Evolutionary conservation across 23 red algal genomes (phyloP).

Genomic region (Gracilaria caudata): DNA sequence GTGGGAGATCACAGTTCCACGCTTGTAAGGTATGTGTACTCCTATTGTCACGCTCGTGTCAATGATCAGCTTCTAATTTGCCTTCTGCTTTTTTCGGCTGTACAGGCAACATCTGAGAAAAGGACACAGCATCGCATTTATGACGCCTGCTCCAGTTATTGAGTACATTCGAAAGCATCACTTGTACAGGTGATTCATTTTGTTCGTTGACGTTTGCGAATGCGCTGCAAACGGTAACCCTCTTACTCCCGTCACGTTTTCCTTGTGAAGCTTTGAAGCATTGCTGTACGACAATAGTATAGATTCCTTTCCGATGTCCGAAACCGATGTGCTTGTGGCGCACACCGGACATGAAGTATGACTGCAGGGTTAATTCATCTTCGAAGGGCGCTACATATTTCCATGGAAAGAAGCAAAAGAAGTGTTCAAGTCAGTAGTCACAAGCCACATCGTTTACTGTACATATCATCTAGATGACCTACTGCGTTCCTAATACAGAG

Average conservation of each 20-base stretch:
- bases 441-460: neutral
- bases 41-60: neutral
- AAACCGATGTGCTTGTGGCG: too few species aligned
- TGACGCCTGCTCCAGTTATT: conserved; percentile 51
- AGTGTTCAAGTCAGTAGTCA: neutral
- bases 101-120: conserved; percentile 33
- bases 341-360: too few species aligned
- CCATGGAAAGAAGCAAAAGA: neutral
- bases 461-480: too few species aligned
- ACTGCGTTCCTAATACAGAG: neutral
- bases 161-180: conserved; percentile 57
- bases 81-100: neutral
- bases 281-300: too few species aligned
- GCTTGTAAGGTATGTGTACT: conserved; percentile 55
- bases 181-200: conserved; percentile 36
- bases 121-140: conserved; percentile 38
- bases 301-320: too few species aligned
- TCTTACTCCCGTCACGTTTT: neutral
- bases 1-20: conserved; percentile 47
- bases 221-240: neutral
- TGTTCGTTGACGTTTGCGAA: neutral
- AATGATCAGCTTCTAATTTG: neutral
- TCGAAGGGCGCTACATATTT: too few species aligned
- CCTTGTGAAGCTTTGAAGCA: neutral
- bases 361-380: too few species aligned